Base-by-base conservation (phyloP, 768 basidiomycete species). In the Hericium erinaceus region DNA sequence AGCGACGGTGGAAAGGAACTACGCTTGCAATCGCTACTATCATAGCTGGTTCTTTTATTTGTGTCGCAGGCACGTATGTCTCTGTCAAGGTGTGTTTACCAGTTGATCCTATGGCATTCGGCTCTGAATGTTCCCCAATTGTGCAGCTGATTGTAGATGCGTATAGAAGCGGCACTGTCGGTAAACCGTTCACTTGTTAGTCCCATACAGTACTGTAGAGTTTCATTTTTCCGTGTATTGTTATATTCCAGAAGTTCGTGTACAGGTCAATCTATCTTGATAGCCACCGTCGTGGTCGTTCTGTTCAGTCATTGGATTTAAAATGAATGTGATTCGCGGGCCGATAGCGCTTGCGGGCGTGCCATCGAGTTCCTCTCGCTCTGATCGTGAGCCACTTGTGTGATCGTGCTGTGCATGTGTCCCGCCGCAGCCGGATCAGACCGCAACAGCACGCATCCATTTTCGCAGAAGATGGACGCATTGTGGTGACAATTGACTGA, bases 1-100 rank as follows among this genome's bases (percentile, higher is more conserved):
- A 62, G 49, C 64, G 62, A n/a, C 63, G 67, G 54, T 73, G 72
- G 51, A 41, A 69, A 10, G 71, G 71, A 53, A 69, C 73, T 4
- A 59, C 59, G 1, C 61, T 79, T 10, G 75, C 77, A 6, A 56
- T 77, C 4, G 61, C 74, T 41, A 80, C 78, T 24, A 72, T 81
- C 39, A 37, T 77, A 6, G 70, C 74, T 2, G 81, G 79, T 2
- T 75, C 73, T 28, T 81, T 81, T 59, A 77, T 80, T 41, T 81
- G 80, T 60, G 69, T 78, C 10, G 75, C 78, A 1, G 79, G 79
- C 24, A 78, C 78, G 2, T 81, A 77, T 64, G 77, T 80, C 4
- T 78, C 76, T 13, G 70, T 80, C 50, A 78, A 78, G 70, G 80
- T 75, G 24, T 11, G 49, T 24, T 4, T 18, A 9, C 7, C 7